Conservation (phyloP, 2,329 filamentous ascomycete genomes). For the Apiospora arundinis region DNA sequence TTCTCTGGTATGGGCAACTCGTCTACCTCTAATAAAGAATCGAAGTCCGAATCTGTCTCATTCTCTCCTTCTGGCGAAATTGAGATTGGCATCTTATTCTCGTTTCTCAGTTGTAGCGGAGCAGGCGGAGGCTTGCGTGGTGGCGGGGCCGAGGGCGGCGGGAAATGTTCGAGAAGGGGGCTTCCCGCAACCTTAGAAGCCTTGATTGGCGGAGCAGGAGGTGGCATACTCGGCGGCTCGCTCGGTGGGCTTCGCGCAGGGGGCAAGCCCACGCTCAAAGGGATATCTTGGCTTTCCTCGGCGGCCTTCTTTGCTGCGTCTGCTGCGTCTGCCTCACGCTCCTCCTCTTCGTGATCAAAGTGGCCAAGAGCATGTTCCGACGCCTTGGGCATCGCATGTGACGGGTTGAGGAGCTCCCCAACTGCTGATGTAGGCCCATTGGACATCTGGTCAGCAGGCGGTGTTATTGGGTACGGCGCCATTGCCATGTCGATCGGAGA, state of each 20-base stretch:
- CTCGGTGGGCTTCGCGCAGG: slow-evolving; percentile 62
- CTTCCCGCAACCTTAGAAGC: slow-evolving; percentile 52
- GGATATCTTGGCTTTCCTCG: slow-evolving; percentile 52
- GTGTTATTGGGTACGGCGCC: slow-evolving; percentile 70
- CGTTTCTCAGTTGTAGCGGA: slow-evolving; percentile 73
- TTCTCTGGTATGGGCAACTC: slow-evolving; percentile 63
- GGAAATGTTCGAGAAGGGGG: slow-evolving; percentile 58
- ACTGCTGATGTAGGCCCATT: slow-evolving; percentile 49
- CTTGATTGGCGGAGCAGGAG: slow-evolving; percentile 51
- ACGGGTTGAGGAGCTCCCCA: slow-evolving; percentile 59
- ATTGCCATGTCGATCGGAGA: slow-evolving; percentile 66
- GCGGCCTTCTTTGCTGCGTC: slow-evolving; percentile 53
- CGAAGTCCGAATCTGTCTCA: slow-evolving; percentile 81
- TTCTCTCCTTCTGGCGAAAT: slow-evolving; percentile 57
- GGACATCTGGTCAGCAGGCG: slow-evolving; percentile 59
- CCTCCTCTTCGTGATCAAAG: slow-evolving; percentile 62
- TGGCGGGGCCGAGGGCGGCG: slow-evolving; percentile 61
- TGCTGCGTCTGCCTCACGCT: slow-evolving; percentile 52
- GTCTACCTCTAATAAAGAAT: slow-evolving; percentile 75
- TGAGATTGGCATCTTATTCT: slow-evolving; percentile 37
- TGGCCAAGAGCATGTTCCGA: slow-evolving; percentile 64
- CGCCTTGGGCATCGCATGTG: slow-evolving; percentile 65
- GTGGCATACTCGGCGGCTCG: slow-evolving; percentile 57
- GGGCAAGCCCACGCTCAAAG: slow-evolving; percentile 58
- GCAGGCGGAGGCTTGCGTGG: slow-evolving; percentile 84